Evolutionary conservation across 345 rosid genomes (phyloP), one percentile per base, ranked within the genome.

Genomic region (Eucalyptus regnans): DNA sequence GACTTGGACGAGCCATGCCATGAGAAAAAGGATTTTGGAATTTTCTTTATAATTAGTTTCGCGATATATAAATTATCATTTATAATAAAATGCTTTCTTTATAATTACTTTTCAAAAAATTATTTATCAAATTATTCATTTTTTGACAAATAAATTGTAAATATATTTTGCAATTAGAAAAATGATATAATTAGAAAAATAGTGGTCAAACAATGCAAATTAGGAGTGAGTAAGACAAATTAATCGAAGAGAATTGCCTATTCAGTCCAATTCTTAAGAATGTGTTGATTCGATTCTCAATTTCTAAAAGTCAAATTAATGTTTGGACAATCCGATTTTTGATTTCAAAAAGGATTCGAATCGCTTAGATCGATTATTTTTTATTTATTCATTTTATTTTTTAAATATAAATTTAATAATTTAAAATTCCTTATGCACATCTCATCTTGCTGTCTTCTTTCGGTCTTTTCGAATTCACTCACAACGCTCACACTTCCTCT

Each of bases 161-260:
- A 23, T 56, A 23, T 4, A 56, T 56, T 56, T 56, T 56, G 6
- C 0, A 1, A 23, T 23, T 23, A 23, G 62, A 56, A 56, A 56
- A 23, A 23, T 22, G 29, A 56, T 2, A 6, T 56, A 1, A 56
- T 56, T 1, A 8, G 2, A 20, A 22, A 56, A 56, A 56, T 22
- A 22, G 1, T 23, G 1, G 3, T 56, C 0, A 56, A 10, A 56
- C 62, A 56, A 9, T 23, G 1, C 1, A 3, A 22, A 25, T 10
- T 56, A 22, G 0, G 13, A 25, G 1, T 9, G 13, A 25, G 3
- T 3, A 56, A 56, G 1, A 23, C 2, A 23, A 0, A 23, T 56
- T 1, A 0, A 9, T 0, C 6, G 1, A 23, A 56, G 0, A 9
- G 0, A 22, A 56, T 22, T 3, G 0, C 1, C 2, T 20, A 0